Base-by-base conservation (phyloP, 176 grass and related monocot genomes). In the Tillandsia fasciculata region DNA sequence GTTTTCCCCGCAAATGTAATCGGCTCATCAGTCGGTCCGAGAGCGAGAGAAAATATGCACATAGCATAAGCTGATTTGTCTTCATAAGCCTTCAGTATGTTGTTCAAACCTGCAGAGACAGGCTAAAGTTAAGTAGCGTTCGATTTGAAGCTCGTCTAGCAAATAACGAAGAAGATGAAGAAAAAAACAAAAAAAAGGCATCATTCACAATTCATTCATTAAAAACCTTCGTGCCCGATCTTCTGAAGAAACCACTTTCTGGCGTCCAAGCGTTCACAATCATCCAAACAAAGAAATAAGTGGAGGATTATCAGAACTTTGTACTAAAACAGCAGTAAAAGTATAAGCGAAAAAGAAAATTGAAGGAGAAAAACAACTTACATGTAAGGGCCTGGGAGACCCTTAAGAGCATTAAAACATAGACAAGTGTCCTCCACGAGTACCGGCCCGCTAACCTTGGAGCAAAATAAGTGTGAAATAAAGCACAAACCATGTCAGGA, bases 171-270 rank as follows among this genome's bases (percentile, higher is more conserved):
- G 12, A 72, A 12, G 54, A 80, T n/a, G 54, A 17, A 24, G 9
- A 63, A 22, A 83, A 50, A 10, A 71, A 20, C 20, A 20, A 20
- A 20, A 20, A 61, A 24, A 29, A 74, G 63, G 15, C 1, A 15
- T 49, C 65, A 61, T 66, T 28, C 24, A 24, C 24, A 1, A 1
- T 24, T 81, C 47, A 53, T n/a, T 3, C 47, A 53, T n/a, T 3
- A 49, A 77, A 71, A 65, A 99, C 94, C 94, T 90, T 90, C 87
- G 48, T 88, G 94, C 22, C 89, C 94, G 80, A 70, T 90, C 79
- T 99, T 99, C 78, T 90, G 67, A 77, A 93, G 84, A 76, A 99
- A 93, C 87, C 87, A 99, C 61, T 99, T 93, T 93, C 94, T 99
- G 77, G 50, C 67, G 91, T 86, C 63, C 70, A 80, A 80, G 63